These are phyloP conservation scores for Mortierella alpina DNA, from an alignment of 192 early-diverging fungal species.

Conservation along the genomic window DNA sequence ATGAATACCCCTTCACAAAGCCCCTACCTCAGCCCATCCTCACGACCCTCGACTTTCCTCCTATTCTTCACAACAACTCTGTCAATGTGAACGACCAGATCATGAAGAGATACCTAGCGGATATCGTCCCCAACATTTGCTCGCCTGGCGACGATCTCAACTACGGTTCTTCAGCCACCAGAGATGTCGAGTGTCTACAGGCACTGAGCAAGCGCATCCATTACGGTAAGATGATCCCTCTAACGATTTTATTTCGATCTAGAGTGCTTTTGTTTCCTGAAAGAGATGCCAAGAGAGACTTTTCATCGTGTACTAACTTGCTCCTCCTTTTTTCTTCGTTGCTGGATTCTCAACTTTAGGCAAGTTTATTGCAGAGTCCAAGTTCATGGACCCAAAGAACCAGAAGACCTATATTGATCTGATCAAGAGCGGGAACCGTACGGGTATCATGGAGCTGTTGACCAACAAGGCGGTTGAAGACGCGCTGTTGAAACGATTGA, in stretches of 20 bases:
- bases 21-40: slow-evolving; percentile 88
- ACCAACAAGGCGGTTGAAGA: slow-evolving; percentile 92
- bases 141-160: slow-evolving; percentile 83
- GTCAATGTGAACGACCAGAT: slow-evolving; percentile 93
- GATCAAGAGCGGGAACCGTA: slow-evolving; percentile 78
- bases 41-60: slow-evolving; percentile 84
- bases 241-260: too few relatives aligned
- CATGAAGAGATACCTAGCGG: slow-evolving; percentile 81
- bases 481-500: slow-evolving; percentile 80
- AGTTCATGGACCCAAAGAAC: slow-evolving; percentile 85
- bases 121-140: slow-evolving; percentile 86
- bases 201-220: slow-evolving; percentile 93
- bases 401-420: slow-evolving; percentile 81
- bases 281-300: neutral
- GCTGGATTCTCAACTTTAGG: slow-evolving; percentile 56
- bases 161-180: slow-evolving; percentile 93
- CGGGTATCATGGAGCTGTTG: slow-evolving; percentile 84
- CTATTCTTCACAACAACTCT: slow-evolving; percentile 75
- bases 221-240: slow-evolving; percentile 71
- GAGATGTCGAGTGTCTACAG: slow-evolving; percentile 94
- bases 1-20: slow-evolving; percentile 94
- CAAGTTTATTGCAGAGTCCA: slow-evolving; percentile 97
- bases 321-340: neutral
- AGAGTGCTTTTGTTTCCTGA: slow-evolving; percentile 13
- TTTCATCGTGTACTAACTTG: neutral